Base-by-base conservation (phyloP, 257 asterid genomes). In the Solanum ahanhuiri region DNA sequence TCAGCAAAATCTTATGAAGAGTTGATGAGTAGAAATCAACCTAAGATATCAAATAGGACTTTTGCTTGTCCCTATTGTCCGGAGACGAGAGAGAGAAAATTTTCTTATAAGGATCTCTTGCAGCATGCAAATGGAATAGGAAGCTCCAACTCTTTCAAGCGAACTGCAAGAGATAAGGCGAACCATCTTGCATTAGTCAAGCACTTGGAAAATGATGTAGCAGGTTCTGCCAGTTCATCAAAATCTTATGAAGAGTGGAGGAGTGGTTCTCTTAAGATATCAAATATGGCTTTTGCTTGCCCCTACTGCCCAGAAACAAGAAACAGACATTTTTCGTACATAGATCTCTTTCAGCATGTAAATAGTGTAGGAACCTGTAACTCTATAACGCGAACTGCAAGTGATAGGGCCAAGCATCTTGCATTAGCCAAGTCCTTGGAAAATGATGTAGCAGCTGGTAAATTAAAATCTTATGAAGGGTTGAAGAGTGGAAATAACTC, bases 41-140 rank as follows among this genome's bases (percentile, higher is more conserved):
- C 87, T 90, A 94, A 87, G 87, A 37, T 89, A 86, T 92, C 97
- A 22, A 93, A 89, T 73, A 84, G 87, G 70, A 90, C 91, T n/a
- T 93, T 90, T 87, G 63, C 91, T 51, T 96, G 99, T 90, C 98
- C 99, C 34, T 95, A 79, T 88, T 96, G 99, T 90, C 90, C 95
- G 15, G 90, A 90, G 86, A 93, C 91, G 83, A 89, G 87, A 86
- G 93, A 91, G 89, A 87, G 89, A 37, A 92, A 87, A 86, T 93
- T 75, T 87, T 88, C 63, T 60, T 92, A 87, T 87, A 89, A 89
- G 86, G 98, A 95, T 25, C 93, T 96, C 87, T 57, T 91, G 92
- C 98, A 96, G 90, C 98, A 95, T 58, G 95, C 94, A 12, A 90
- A 89, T 86, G 90, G 95, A 48, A 91, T 95, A 64, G 93, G 93